phyloP scores from a whole-genome alignment of 2,329 filamentous ascomycete genomes.

The Boeremia exigua region DNA sequence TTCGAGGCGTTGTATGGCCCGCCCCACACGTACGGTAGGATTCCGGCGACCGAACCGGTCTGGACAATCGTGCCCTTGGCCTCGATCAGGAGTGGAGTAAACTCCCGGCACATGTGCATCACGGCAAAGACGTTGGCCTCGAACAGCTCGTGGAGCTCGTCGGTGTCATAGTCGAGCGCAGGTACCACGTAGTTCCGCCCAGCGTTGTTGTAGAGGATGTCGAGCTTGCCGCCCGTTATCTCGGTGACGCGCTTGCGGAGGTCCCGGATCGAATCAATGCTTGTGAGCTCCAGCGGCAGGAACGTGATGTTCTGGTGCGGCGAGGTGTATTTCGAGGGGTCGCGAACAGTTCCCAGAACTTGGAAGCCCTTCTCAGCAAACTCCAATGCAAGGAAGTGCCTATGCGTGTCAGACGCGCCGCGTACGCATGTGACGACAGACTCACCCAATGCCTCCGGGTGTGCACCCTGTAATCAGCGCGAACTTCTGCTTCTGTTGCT shows the following conservation, averaged over 20 bases:
- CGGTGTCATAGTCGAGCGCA: conserved; percentile 59
- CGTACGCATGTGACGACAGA: not conserved
- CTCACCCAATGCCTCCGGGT: conserved; percentile 61
- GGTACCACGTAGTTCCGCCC: conserved; percentile 63
- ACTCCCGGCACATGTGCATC: conserved; percentile 64
- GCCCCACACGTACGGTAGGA: conserved; percentile 46
- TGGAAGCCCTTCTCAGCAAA: conserved; percentile 60
- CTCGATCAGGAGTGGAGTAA: conserved; percentile 60
- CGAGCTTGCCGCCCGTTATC: conserved; percentile 57
- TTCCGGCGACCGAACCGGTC: conserved; percentile 53
- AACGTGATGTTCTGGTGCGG: conserved; percentile 60
- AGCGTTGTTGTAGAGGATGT: conserved; percentile 66
- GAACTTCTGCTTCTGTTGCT: conserved; percentile 29
- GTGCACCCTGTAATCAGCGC: conserved; percentile 53
- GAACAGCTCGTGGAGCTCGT: conserved; percentile 41
- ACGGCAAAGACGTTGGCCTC: conserved; percentile 61
- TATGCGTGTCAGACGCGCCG: not conserved
- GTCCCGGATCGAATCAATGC: conserved; percentile 55
- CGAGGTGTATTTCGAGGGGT: conserved; percentile 56
- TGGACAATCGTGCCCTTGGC: conserved; percentile 55
- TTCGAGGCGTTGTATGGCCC: conserved; percentile 64
- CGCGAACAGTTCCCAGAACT: conserved; percentile 65
- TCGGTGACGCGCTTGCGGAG: conserved; percentile 56
- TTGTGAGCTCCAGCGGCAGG: conserved; percentile 60
- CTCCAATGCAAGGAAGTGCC: conserved; percentile 62